Evolutionary conservation across 495 filamentous ascomycete genomes (phyloP).

Genomic region (Parachaetomium inaequale): DNA sequence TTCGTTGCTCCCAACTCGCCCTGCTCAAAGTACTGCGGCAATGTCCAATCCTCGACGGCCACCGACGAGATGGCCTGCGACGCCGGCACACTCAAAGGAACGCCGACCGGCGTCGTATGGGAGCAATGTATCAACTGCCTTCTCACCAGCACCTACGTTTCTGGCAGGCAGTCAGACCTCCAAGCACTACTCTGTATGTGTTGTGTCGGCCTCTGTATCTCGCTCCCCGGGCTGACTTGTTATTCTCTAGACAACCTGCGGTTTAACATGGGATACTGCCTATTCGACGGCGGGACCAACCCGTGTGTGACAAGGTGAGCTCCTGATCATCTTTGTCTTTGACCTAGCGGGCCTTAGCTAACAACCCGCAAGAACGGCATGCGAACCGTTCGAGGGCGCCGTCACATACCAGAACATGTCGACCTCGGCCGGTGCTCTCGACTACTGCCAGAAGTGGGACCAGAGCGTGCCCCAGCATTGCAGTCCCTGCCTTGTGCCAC

Average conservation of each 20-base stretch:
- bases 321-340: neutral
- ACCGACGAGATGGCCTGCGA: constrained; percentile 41
- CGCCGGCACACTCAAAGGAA: constrained; percentile 27
- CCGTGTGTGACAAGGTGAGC: constrained; percentile 45
- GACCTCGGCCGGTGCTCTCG: constrained; percentile 31
- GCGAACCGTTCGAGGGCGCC: constrained; percentile 34
- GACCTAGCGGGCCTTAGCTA: neutral
- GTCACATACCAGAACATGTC: constrained; percentile 39
- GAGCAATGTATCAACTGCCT: constrained; percentile 44
- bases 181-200: constrained; percentile 43
- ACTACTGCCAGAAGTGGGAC: constrained; percentile 43
- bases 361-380: constrained; percentile 38
- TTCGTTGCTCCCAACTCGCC: constrained; percentile 40
- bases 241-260: constrained; percentile 43
- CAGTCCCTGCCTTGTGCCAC: constrained; percentile 31
- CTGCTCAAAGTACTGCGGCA: constrained; percentile 45
- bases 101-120: constrained; percentile 36
- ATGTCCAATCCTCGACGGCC: constrained; percentile 37
- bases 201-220: no score
- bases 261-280: constrained; percentile 38
- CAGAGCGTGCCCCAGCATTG: constrained; percentile 34
- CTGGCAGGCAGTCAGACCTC: constrained; percentile 34
- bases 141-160: constrained; percentile 36
- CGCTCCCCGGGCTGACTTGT: neutral
- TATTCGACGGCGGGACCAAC: constrained; percentile 32